These are phyloP conservation scores for Colletotrichum sp. DNA, from an alignment of 2,329 filamentous ascomycete genomes.

Conservation along the genomic window DNA sequence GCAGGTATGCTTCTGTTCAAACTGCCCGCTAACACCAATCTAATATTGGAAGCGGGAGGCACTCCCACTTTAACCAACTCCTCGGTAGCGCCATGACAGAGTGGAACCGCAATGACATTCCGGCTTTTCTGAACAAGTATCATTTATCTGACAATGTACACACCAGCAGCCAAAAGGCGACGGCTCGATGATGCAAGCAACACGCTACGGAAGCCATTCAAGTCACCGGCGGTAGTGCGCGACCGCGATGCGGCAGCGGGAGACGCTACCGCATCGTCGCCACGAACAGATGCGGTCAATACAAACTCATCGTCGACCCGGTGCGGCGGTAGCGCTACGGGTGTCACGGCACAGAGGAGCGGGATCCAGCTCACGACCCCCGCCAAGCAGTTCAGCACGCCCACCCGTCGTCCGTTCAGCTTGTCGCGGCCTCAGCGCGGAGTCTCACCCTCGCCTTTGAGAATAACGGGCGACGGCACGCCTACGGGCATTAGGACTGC, in stretches of 20 bases:
- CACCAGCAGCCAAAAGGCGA: conserved; percentile 19
- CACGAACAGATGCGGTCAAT: neutral
- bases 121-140: neutral
- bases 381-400: neutral
- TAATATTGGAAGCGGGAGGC: neutral
- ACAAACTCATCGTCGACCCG: neutral
- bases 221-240: conserved; percentile 13
- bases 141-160: neutral
- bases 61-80: neutral
- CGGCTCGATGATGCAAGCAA: conserved; percentile 19
- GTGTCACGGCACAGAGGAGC: neutral
- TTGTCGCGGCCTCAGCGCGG: neutral
- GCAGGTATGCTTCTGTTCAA: neutral
- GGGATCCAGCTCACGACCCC: neutral
- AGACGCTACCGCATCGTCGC: neutral
- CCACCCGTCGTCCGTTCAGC: conserved; percentile 7
- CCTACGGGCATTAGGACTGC: neutral
- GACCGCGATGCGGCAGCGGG: neutral
- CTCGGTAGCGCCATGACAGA: neutral
- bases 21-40: neutral
- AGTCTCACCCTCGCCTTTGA: neutral
- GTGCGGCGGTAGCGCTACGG: neutral
- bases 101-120: neutral
- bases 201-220: conserved; percentile 22
- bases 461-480: neutral